A percentile compares a stretch with the other conserved stretches of the same genome.
Conservation (phyloP, 257 asterid genomes). For the Solanum phureja region DNA sequence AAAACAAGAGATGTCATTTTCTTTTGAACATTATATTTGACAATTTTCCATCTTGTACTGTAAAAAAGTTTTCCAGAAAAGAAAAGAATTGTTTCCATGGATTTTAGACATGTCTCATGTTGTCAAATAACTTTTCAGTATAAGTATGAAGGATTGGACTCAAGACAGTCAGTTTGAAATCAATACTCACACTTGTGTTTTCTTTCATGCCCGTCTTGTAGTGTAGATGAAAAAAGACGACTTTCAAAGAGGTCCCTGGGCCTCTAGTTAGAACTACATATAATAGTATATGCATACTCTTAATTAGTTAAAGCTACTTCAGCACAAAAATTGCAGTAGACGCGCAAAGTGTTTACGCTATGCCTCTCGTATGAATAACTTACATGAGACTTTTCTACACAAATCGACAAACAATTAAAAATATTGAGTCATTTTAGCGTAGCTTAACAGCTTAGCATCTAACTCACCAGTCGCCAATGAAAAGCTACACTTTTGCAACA, state of each 20-base stretch:
- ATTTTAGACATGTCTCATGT: not conserved
- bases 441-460: not conserved
- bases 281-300: not conserved
- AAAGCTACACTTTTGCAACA: not conserved
- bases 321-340: not conserved
- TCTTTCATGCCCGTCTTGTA: not conserved
- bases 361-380: not conserved
- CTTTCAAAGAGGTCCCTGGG: not conserved
- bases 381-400: not conserved
- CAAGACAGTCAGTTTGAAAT: not conserved
- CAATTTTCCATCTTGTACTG: not conserved
- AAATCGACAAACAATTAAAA: not conserved
- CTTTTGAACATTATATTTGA: not conserved
- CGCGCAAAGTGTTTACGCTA: not conserved
- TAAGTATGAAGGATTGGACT: not conserved
- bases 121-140: not conserved
- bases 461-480: not conserved
- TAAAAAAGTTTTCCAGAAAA: not conserved
- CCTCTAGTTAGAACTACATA: not conserved
- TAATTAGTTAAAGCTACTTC: not conserved
- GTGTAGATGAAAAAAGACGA: not conserved
- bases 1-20: not conserved
- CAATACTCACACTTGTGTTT: not conserved
- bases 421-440: not conserved
- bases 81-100: not conserved